Percentiles rank a stretch among this genome's conserved stretches.
phyloP scores from a whole-genome alignment of 345 rosid species.

The Sapria himalayana region DNA sequence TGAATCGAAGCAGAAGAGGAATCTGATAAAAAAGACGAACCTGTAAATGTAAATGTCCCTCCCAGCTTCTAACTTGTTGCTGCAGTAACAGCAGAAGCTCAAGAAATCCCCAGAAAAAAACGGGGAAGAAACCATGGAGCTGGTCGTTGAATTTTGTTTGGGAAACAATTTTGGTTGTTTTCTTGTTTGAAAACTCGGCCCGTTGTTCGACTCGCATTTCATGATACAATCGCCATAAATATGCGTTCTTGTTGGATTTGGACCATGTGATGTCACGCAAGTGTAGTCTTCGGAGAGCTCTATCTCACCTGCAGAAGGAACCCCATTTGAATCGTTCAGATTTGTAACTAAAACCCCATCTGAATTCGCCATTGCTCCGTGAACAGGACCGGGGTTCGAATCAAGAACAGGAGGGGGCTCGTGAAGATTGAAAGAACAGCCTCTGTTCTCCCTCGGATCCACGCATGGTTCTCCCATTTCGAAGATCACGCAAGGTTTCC shows the following conservation, averaged over 20 bases:
- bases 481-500: too few relatives aligned
- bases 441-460: too few relatives aligned
- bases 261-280: conserved; percentile 58
- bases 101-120: conserved; percentile 26
- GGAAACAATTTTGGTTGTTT: too few relatives aligned
- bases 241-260: conserved; percentile 65
- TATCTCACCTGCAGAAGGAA: conserved; percentile 40
- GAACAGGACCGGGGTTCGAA: conserved; percentile 7
- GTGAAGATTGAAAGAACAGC: too few relatives aligned
- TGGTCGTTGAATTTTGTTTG: too few relatives aligned
- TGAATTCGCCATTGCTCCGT: conserved; percentile 11
- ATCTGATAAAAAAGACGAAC: conserved; percentile 15
- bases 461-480: too few relatives aligned
- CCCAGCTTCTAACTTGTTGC: conserved; percentile 47
- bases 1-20: background rate
- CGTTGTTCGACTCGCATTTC: conserved; percentile 27
- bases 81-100: conserved; percentile 42
- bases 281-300: conserved; percentile 93
- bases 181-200: too few relatives aligned
- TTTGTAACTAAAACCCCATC: background rate
- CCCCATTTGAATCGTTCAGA: conserved; percentile 10
- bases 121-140: conserved; percentile 6
- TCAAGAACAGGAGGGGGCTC: conserved; percentile 7
- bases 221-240: conserved; percentile 58
- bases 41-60: conserved; percentile 71